Evolutionary conservation across 495 filamentous ascomycete genomes (phyloP).

Genomic region (Wilcoxina mikolae): DNA sequence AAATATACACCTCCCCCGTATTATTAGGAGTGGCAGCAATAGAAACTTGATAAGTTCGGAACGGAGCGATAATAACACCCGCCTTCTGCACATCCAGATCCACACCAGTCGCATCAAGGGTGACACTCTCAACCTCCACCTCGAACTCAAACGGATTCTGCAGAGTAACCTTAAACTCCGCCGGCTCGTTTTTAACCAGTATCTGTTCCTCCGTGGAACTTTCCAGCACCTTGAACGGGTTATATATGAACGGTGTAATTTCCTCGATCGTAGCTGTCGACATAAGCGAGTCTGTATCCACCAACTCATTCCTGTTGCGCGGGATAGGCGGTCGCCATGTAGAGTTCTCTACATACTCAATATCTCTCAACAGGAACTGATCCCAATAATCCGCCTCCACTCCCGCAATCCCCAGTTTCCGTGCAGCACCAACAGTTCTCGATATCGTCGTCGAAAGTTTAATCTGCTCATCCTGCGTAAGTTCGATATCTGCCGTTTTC

Average conservation of each 20-base stretch:
- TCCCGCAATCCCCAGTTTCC: constrained; percentile 51
- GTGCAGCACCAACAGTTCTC: constrained; percentile 61
- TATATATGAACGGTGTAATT: constrained; percentile 82
- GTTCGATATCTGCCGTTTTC: constrained; percentile 62
- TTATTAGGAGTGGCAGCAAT: constrained; percentile 52
- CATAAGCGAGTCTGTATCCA: constrained; percentile 35
- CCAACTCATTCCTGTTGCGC: constrained; percentile 56
- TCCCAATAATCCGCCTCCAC: constrained; percentile 88
- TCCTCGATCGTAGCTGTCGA: constrained; percentile 34
- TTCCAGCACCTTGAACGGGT: constrained; percentile 45
- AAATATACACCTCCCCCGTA: constrained; percentile 55
- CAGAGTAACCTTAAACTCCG: constrained; percentile 61
- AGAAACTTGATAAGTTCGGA: constrained; percentile 62
- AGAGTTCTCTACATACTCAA: constrained; percentile 47
- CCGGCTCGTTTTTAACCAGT: constrained; percentile 60
- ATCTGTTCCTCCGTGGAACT: constrained; percentile 44
- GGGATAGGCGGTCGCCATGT: constrained; percentile 47
- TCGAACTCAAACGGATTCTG: constrained; percentile 94
- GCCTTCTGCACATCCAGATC: constrained; percentile 51
- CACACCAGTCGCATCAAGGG: constrained; percentile 55
- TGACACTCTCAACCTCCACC: constrained; percentile 67
- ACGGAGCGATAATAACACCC: constrained; percentile 56
- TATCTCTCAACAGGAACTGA: constrained; percentile 73
- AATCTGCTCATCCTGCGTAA: constrained; percentile 71
- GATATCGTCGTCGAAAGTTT: constrained; percentile 67